phyloP scores from a whole-genome alignment of 345 rosid species.

The Hibiscus syriacus region DNA sequence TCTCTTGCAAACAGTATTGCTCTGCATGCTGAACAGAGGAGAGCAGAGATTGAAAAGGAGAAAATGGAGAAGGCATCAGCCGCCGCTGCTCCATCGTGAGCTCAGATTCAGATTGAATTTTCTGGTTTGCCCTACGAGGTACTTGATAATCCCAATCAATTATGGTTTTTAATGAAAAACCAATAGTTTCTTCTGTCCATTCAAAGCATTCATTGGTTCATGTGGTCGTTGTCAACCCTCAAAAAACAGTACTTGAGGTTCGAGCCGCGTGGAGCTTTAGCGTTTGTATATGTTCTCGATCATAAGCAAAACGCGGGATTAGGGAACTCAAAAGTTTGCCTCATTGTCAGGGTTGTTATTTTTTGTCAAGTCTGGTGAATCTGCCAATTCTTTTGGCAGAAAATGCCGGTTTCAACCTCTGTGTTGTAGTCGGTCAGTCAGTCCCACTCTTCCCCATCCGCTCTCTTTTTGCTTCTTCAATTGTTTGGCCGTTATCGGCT shows the following conservation, averaged over 20 bases:
- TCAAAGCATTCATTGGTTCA: conserved; percentile 23
- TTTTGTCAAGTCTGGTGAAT: background rate
- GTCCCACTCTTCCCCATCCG: background rate
- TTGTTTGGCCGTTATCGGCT: background rate
- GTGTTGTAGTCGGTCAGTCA: conserved; percentile 1
- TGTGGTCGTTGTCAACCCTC: background rate
- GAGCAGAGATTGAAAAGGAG: conserved; percentile 87
- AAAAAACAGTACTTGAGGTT: background rate
- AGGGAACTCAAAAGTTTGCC: background rate
- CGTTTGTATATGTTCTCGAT: background rate
- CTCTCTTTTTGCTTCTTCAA: background rate
- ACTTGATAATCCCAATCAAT: conserved; percentile 14
- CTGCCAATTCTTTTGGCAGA: conserved; percentile 18
- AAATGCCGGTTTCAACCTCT: conserved; percentile 7
- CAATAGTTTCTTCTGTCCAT: conserved; percentile 10
- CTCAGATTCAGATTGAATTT: conserved; percentile 1
- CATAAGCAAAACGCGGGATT: background rate
- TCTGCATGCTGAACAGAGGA: conserved; percentile 89
- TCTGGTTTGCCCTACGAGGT: conserved; percentile 17
- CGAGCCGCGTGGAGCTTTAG: conserved; percentile 2
- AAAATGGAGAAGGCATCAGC: too few species aligned
- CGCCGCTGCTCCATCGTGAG: conserved; percentile 29
- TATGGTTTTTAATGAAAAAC: conserved; percentile 6
- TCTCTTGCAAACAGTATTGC: conserved; percentile 83
- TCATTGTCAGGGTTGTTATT: background rate